A percentile compares a stretch with the other conserved stretches of the same genome.
These are phyloP conservation scores for Ceratocystis cacaofunesta DNA, from an alignment of 2,329 filamentous ascomycete species.

Conservation along the genomic window DNA sequence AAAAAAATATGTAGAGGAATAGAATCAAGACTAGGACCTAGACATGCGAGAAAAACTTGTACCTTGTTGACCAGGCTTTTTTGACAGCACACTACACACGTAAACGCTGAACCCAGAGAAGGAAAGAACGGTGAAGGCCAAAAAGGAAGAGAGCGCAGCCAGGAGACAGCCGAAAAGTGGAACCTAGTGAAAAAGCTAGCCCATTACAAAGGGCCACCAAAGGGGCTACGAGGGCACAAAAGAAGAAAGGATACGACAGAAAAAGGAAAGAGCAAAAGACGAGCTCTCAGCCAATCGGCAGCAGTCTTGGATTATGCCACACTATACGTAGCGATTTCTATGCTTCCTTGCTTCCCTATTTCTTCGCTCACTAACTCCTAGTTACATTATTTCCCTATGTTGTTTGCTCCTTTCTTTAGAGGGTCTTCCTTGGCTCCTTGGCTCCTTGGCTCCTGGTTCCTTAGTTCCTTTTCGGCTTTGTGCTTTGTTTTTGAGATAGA, in stretches of 20 bases:
- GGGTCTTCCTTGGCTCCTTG: not conserved
- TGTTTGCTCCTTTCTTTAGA: not conserved
- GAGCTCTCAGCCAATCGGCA: not conserved
- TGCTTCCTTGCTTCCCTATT: not conserved
- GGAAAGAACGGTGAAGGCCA: not conserved
- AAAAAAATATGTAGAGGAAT: slow-evolving; percentile 2
- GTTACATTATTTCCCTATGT: not conserved
- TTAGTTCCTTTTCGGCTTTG: not conserved
- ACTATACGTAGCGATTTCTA: not conserved
- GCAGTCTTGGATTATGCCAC: not conserved
- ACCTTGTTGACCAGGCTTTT: not conserved
- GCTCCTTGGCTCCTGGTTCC: not conserved
- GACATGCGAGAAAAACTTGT: slow-evolving; percentile 1
- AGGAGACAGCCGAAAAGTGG: slow-evolving; percentile 4
- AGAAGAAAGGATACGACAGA: too few species aligned
- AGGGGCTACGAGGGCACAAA: not conserved
- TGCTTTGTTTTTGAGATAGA: too few species aligned
- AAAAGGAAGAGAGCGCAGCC: not conserved
- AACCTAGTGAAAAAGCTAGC: not conserved
- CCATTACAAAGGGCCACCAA: not conserved
- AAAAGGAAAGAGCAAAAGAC: not conserved
- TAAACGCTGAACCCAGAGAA: not conserved
- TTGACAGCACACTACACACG: not conserved
- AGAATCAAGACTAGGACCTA: not conserved
- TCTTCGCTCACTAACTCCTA: not conserved